A percentile compares a stretch with the other conserved stretches of the same genome.
These are phyloP conservation scores for Globisporangium mamillatum DNA, from an alignment of 352 stramenopile species.

Conservation along the genomic window DNA sequence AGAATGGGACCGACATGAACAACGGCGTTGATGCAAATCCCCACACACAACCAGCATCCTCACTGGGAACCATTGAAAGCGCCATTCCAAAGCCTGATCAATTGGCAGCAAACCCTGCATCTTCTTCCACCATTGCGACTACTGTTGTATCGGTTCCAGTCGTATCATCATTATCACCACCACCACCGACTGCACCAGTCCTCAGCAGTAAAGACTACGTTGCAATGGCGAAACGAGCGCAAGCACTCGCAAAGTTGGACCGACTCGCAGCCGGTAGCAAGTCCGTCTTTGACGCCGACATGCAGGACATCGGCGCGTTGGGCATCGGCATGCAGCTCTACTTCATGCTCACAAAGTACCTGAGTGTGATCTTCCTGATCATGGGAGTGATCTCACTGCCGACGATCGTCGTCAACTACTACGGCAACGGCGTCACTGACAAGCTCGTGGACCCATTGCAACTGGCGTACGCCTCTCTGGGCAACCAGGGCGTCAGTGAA, in stretches of 20 bases:
- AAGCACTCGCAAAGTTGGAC: conserved; percentile 36
- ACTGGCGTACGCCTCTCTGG: conserved; percentile 69
- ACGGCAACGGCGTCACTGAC: conserved; percentile 56
- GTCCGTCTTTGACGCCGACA: conserved; percentile 52
- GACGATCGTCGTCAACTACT: conserved; percentile 61
- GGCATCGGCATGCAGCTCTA: conserved; percentile 85
- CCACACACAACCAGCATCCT: neutral
- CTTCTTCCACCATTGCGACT: neutral
- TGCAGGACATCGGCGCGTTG: conserved; percentile 72
- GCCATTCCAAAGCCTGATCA: neutral
- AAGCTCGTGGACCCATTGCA: conserved; percentile 70
- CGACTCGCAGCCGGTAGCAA: conserved; percentile 66
- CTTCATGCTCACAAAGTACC: conserved; percentile 83
- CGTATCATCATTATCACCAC: neutral
- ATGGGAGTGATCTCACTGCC: conserved; percentile 72
- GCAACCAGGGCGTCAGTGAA: conserved; percentile 71
- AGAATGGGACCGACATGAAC: neutral
- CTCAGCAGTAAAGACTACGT: conserved; percentile 19
- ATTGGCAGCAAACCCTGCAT: neutral
- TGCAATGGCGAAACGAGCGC: conserved; percentile 52
- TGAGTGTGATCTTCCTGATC: conserved; percentile 54
- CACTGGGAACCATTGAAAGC: neutral
- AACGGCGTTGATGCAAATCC: too few species aligned
- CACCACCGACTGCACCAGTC: neutral
- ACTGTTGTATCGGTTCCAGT: neutral